phyloP scores from a whole-genome alignment of 2,329 filamentous ascomycete species.

The Thielaviopsis ethacetica region DNA sequence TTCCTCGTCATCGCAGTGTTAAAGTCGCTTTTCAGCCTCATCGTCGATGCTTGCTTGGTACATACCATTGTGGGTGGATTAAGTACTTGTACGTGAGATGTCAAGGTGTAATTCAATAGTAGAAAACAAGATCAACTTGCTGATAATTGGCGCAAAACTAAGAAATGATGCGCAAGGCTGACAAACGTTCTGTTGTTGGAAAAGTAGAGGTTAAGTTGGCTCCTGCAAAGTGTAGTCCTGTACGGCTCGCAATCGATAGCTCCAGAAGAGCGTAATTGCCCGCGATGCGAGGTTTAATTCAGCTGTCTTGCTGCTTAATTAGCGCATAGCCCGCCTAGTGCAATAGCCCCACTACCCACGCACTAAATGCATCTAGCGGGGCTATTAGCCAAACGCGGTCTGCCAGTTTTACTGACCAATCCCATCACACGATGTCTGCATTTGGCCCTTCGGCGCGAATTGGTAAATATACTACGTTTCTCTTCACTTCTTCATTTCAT shows the following conservation, averaged over 20 bases:
- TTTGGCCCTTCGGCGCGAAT: too few relatives aligned
- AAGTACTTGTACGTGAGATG: neutral
- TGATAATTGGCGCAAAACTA: neutral
- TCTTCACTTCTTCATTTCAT: neutral
- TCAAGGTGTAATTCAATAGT: neutral
- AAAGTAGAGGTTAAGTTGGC: neutral
- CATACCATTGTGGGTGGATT: neutral
- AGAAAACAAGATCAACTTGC: neutral
- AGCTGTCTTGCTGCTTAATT: neutral
- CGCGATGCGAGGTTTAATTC: neutral
- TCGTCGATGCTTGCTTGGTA: neutral
- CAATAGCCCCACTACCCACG: neutral
- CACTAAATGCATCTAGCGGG: neutral
- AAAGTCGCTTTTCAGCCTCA: neutral
- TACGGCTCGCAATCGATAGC: neutral
- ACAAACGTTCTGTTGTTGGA: neutral
- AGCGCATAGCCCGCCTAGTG: neutral
- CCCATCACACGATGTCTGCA: neutral
- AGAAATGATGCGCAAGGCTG: neutral
- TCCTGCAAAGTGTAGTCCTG: neutral
- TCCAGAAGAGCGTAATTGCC: neutral
- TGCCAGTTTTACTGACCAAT: neutral
- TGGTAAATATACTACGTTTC: neutral
- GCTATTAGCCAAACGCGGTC: neutral
- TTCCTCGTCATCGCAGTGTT: neutral